A percentile compares a stretch with the other conserved stretches of the same genome.
Conservation (phyloP, 1,284 basidiomycete genomes). For the Fistulinella staudtii region DNA sequence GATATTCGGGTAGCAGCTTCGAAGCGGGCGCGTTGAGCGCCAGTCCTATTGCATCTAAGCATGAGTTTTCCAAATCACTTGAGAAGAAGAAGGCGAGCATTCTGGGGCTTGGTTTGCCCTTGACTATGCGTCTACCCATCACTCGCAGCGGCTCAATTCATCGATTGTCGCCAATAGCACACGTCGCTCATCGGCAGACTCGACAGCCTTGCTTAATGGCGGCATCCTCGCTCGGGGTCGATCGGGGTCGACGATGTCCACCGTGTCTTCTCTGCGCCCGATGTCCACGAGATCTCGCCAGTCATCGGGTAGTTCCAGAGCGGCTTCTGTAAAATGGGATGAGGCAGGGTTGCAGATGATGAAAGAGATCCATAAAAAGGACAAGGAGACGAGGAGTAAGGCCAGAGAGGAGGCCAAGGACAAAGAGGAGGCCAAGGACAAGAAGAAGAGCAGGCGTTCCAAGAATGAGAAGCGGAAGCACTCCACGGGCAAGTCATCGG, state of each 20-base stretch:
- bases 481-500: slow-evolving; percentile 29
- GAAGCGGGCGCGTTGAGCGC: slow-evolving; percentile 54
- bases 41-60: slow-evolving; percentile 32
- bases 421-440: too few species aligned
- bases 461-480: slow-evolving; percentile 20
- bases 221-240: slow-evolving; percentile 32
- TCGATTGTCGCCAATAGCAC: slow-evolving; percentile 24
- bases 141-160: slow-evolving; percentile 44
- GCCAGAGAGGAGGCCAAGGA: slow-evolving; percentile 17
- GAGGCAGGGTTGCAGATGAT: slow-evolving; percentile 56
- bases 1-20: slow-evolving; percentile 58
- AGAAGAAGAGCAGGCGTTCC: slow-evolving; percentile 27
- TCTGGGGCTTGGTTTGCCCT: slow-evolving; percentile 47
- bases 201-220: slow-evolving; percentile 30
- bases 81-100: slow-evolving; percentile 57
- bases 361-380: slow-evolving; percentile 47
- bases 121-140: slow-evolving; percentile 46
- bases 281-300: slow-evolving; percentile 49
- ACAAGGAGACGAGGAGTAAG: slow-evolving; percentile 32
- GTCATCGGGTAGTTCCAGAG: slow-evolving; percentile 47
- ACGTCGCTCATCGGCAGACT: slow-evolving; percentile 47
- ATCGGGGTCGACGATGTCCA: slow-evolving; percentile 47
- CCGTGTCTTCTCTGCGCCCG: slow-evolving; percentile 54
- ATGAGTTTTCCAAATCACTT: slow-evolving; percentile 33
- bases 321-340: slow-evolving; percentile 58